Percentiles rank a stretch among this genome's conserved stretches.
Conservation (phyloP, 1,284 basidiomycete species). For the Puccinia sorghi region DNA sequence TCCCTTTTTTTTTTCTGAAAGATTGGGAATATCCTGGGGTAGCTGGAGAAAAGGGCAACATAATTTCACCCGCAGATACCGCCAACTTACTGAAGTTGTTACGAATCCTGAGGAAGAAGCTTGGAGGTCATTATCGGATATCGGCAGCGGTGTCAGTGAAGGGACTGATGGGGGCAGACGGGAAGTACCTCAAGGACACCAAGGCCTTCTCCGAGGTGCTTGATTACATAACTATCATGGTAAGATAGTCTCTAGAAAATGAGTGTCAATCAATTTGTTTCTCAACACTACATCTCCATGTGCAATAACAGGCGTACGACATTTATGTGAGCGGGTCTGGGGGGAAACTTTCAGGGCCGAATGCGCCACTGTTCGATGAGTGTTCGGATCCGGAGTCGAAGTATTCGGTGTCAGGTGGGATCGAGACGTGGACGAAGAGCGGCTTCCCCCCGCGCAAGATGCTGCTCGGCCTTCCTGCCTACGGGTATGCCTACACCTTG, state of each 20-base stretch:
- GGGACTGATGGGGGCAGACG: constrained; percentile 40
- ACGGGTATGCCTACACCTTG: constrained; percentile 48
- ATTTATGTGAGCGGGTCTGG: constrained; percentile 30
- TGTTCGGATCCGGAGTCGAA: constrained; percentile 27
- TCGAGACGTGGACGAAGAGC: constrained; percentile 27
- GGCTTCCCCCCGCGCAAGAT: constrained; percentile 32
- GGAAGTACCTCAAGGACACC: constrained; percentile 38
- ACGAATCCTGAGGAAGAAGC: constrained; percentile 21
- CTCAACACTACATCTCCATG: no score
- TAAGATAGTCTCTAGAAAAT: constrained; percentile 8
- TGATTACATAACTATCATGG: constrained; percentile 48
- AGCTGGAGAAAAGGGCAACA: constrained; percentile 25
- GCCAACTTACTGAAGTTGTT: constrained; percentile 33
- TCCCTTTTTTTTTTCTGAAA: background rate
- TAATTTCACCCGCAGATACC: constrained; percentile 18
- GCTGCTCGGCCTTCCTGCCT: constrained; percentile 34
- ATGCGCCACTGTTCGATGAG: constrained; percentile 40
- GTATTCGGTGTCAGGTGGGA: constrained; percentile 24
- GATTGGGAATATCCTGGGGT: constrained; percentile 49
- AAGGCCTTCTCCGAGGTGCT: constrained; percentile 29
- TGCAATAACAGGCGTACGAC: constrained; percentile 38
- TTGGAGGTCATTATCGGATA: constrained; percentile 20
- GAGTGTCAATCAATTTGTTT: no score
- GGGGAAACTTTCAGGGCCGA: constrained; percentile 27
- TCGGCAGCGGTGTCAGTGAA: constrained; percentile 44